phyloP scores from a whole-genome alignment of 2,329 filamentous ascomycete genomes.

The Blastomyces percursus region DNA sequence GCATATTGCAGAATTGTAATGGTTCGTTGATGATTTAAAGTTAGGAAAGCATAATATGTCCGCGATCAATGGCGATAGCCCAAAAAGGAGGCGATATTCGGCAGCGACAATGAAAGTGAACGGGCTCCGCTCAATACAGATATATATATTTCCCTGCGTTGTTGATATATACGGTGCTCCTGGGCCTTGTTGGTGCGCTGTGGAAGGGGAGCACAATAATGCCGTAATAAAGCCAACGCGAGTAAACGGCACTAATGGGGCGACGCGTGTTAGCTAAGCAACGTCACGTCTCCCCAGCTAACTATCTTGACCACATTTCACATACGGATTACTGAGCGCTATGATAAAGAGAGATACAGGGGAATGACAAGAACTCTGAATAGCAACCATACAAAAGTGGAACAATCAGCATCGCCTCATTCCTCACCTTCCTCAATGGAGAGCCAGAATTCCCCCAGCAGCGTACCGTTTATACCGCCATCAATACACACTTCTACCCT shows the following conservation, averaged over 20 bases:
- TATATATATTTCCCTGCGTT: background rate
- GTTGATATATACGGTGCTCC: background rate
- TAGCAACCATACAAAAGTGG: background rate
- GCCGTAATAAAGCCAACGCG: background rate
- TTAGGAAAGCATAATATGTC: slow-evolving; percentile 15
- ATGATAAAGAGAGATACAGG: background rate
- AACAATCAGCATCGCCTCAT: background rate
- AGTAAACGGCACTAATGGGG: slow-evolving; percentile 8
- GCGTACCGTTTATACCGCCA: slow-evolving; percentile 51
- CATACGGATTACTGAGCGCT: background rate
- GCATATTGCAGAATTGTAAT: slow-evolving; percentile 20
- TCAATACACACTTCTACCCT: slow-evolving; percentile 51
- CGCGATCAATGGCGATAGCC: slow-evolving; percentile 10
- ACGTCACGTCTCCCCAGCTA: slow-evolving; percentile 6
- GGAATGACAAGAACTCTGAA: background rate
- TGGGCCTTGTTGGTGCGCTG: background rate
- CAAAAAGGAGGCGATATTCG: slow-evolving; percentile 1
- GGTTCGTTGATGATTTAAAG: background rate
- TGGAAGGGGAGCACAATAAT: background rate
- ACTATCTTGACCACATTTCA: background rate
- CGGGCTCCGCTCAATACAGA: background rate
- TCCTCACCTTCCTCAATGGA: background rate
- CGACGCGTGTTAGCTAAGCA: slow-evolving; percentile 4
- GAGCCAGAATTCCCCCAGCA: slow-evolving; percentile 25
- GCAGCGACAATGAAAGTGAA: background rate